phyloP scores from a whole-genome alignment of 495 filamentous ascomycete species.

The Penicillium lividum region DNA sequence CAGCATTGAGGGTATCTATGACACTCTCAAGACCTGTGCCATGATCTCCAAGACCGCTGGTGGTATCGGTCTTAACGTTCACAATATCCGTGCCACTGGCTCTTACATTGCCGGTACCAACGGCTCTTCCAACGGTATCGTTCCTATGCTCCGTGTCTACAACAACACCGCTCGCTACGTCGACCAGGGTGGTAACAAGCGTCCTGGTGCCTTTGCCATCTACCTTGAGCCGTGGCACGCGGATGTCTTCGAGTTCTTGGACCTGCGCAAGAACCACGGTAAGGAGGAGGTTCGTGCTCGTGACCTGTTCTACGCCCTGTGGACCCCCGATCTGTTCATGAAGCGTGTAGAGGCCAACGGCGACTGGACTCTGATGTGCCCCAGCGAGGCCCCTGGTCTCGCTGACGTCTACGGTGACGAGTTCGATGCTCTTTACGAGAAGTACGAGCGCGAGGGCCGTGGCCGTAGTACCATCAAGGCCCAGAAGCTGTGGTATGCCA shows the following conservation, averaged over 20 bases:
- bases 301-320: slow-evolving; percentile 96
- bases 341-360: slow-evolving; percentile 95
- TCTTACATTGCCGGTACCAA: slow-evolving; percentile 98
- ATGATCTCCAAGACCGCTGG: slow-evolving; percentile 99
- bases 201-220: slow-evolving; percentile 96
- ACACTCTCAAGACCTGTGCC: slow-evolving; percentile 97
- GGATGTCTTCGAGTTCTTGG: slow-evolving; percentile 95
- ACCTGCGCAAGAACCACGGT: slow-evolving; percentile 98
- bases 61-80: slow-evolving; percentile 93
- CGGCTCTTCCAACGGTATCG: slow-evolving; percentile 93
- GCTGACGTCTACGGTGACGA: slow-evolving; percentile 97
- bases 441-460: slow-evolving; percentile 86
- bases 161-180: slow-evolving; percentile 99
- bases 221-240: slow-evolving; percentile 99
- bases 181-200: slow-evolving; percentile 99
- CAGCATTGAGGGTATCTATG: slow-evolving; percentile 99
- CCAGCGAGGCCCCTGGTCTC: slow-evolving; percentile 89
- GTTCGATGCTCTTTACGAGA: slow-evolving; percentile 92
- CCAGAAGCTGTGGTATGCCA: slow-evolving; percentile 98
- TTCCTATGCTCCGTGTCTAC: slow-evolving; percentile 97
- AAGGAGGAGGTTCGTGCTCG: slow-evolving; percentile 97
- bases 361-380: slow-evolving; percentile 97
- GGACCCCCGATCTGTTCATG: slow-evolving; percentile 99
- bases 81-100: slow-evolving; percentile 93
- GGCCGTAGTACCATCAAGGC: slow-evolving; percentile 91